Conservation (phyloP, 2,329 filamentous ascomycete genomes). For the Epicoccum nigrum region DNA sequence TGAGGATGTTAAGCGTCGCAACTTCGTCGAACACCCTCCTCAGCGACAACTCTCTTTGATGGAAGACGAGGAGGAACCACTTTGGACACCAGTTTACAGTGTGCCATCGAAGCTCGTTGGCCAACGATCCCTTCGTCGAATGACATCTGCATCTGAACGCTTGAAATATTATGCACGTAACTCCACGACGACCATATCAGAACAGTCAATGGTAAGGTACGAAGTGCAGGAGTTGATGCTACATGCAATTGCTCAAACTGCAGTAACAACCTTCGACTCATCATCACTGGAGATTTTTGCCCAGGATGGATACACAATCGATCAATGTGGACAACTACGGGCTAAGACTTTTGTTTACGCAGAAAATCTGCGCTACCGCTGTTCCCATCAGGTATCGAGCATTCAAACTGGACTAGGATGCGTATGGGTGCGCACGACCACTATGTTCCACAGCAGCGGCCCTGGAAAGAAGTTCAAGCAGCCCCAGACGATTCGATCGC, state of each 20-base stretch:
- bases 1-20: not conserved
- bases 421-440: slow-evolving; percentile 16
- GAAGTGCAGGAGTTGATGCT: slow-evolving; percentile 16
- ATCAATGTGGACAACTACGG: slow-evolving; percentile 15
- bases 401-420: slow-evolving; percentile 13
- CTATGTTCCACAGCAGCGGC: not conserved
- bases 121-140: not conserved
- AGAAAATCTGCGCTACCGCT: slow-evolving; percentile 6
- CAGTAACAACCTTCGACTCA: slow-evolving; percentile 15
- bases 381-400: slow-evolving; percentile 3
- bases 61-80: not conserved
- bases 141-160: not conserved
- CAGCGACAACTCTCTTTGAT: no score
- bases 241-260: slow-evolving; percentile 14
- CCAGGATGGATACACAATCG: slow-evolving; percentile 20
- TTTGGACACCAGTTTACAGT: no score
- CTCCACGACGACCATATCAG: not conserved
- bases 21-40: not conserved
- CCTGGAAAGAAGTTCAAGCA: not conserved
- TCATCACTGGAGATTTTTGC: slow-evolving; percentile 21
- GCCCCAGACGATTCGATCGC: slow-evolving; percentile 5
- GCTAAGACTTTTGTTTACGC: slow-evolving; percentile 18
- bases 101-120: not conserved
- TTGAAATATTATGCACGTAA: not conserved
- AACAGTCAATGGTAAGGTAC: not conserved